Conservation (phyloP, 176 grass and related monocot genomes). For the Raddia distichophylla region DNA sequence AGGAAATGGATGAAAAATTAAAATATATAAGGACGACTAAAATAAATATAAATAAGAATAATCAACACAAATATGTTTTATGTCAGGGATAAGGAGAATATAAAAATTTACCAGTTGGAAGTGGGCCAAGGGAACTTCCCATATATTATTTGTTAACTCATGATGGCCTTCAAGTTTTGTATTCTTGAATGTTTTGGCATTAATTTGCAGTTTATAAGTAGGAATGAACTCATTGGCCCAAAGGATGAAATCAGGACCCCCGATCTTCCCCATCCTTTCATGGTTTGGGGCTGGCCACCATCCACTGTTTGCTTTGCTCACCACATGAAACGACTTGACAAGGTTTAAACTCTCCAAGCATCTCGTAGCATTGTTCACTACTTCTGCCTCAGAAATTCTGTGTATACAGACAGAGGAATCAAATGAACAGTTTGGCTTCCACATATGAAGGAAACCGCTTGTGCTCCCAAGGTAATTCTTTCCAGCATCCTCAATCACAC, state of each 20-base stretch:
- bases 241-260: slow-evolving; percentile 51
- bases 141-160: slow-evolving; percentile 64
- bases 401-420: slow-evolving; percentile 72
- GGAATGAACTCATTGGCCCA: slow-evolving; percentile 73
- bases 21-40: background rate
- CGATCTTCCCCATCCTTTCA: slow-evolving; percentile 55
- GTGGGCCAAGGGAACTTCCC: slow-evolving; percentile 85
- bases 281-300: slow-evolving; percentile 74
- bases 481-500: slow-evolving; percentile 47
- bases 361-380: slow-evolving; percentile 56
- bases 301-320: slow-evolving; percentile 33
- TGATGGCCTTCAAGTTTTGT: slow-evolving; percentile 64
- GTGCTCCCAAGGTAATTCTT: slow-evolving; percentile 38
- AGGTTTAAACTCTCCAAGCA: slow-evolving; percentile 51
- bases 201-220: slow-evolving; percentile 76
- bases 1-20: slow-evolving; percentile 32
- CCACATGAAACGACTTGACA: slow-evolving; percentile 22
- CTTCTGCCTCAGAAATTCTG: slow-evolving; percentile 60
- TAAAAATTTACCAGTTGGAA: slow-evolving; percentile 83
- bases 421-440: slow-evolving; percentile 57
- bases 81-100: slow-evolving; percentile 16
- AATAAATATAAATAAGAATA: background rate
- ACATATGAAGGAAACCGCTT: slow-evolving; percentile 38
- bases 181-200: slow-evolving; percentile 52
- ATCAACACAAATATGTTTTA: slow-evolving; percentile 9